phyloP scores from a whole-genome alignment of 164 flowering plant species.

The Sedum album region DNA sequence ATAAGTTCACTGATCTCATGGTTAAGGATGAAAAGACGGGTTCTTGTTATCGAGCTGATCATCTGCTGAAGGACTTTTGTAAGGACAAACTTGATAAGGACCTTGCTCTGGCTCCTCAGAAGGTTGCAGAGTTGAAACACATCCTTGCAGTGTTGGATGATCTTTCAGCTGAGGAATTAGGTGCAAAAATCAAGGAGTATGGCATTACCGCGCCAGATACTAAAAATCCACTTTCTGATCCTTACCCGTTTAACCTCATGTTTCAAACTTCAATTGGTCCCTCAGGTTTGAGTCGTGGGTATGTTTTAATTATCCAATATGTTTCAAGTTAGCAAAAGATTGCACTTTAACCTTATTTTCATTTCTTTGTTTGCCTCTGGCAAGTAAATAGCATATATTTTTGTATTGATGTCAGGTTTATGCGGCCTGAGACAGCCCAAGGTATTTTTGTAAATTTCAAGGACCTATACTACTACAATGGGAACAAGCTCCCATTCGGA shows the following conservation, averaged over 20 bases:
- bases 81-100: slow-evolving; percentile 71
- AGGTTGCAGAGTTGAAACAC: slow-evolving; percentile 66
- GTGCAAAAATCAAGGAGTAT: slow-evolving; percentile 85
- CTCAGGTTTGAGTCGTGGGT: slow-evolving; percentile 81
- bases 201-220: slow-evolving; percentile 92
- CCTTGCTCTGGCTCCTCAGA: slow-evolving; percentile 38
- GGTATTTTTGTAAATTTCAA: slow-evolving; percentile 96
- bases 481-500: slow-evolving; percentile 95
- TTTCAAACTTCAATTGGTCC: slow-evolving; percentile 97
- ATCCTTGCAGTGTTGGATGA: slow-evolving; percentile 84
- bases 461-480: slow-evolving; percentile 91
- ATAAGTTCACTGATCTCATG: slow-evolving; percentile 96
- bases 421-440: slow-evolving; percentile 99
- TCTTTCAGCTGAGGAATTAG: slow-evolving; percentile 70
- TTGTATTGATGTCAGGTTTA: slow-evolving; percentile 50
- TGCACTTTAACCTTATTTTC: neutral
- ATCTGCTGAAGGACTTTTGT: slow-evolving; percentile 68
- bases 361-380: neutral
- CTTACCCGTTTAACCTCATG: slow-evolving; percentile 96
- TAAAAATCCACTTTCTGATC: slow-evolving; percentile 83
- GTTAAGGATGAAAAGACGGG: slow-evolving; percentile 79
- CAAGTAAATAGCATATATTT: neutral
- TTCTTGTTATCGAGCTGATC: slow-evolving; percentile 72
- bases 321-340: neutral
- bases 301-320: neutral